phyloP scores from a whole-genome alignment of 805 yeast genomes.

The Hanseniaspora meyeri region DNA sequence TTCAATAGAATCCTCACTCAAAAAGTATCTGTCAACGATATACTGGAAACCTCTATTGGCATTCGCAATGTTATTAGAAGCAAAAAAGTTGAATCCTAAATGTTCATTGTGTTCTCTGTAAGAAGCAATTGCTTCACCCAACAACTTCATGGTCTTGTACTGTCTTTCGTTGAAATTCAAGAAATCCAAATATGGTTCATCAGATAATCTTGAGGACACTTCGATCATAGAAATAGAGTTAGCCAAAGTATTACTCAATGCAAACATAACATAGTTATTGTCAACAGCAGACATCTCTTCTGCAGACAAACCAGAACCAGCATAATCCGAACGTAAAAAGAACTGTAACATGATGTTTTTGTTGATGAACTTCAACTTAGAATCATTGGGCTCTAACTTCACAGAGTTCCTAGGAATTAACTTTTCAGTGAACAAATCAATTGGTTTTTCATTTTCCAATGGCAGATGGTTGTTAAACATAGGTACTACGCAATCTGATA shows the following conservation, averaged over 20 bases:
- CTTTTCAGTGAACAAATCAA: slow-evolving; percentile 3
- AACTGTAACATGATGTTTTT: background rate
- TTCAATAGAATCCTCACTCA: slow-evolving; percentile 17
- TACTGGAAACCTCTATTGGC: slow-evolving; percentile 21
- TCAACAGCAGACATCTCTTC: background rate
- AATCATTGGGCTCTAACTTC: background rate
- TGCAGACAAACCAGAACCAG: background rate
- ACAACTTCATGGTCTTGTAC: slow-evolving; percentile 28
- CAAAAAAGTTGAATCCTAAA: background rate
- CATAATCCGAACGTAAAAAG: background rate
- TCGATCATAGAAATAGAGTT: slow-evolving; percentile 48
- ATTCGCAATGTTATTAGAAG: slow-evolving; percentile 3
- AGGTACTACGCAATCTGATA: slow-evolving; percentile 29
- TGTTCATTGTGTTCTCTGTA: slow-evolving; percentile 16
- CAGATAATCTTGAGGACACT: slow-evolving; percentile 42
- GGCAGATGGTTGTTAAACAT: slow-evolving; percentile 14
- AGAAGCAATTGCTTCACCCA: slow-evolving; percentile 21
- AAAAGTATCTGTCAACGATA: slow-evolving; percentile 20
- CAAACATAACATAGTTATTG: background rate
- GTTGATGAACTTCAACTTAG: background rate
- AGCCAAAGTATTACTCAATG: slow-evolving; percentile 24
- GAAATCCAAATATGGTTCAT: slow-evolving; percentile 25
- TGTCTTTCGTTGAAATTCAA: slow-evolving; percentile 31
- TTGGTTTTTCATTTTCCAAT: background rate
- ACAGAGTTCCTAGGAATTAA: background rate